phyloP scores from a whole-genome alignment of 805 yeast genomes.

The Candida piceae region DNA sequence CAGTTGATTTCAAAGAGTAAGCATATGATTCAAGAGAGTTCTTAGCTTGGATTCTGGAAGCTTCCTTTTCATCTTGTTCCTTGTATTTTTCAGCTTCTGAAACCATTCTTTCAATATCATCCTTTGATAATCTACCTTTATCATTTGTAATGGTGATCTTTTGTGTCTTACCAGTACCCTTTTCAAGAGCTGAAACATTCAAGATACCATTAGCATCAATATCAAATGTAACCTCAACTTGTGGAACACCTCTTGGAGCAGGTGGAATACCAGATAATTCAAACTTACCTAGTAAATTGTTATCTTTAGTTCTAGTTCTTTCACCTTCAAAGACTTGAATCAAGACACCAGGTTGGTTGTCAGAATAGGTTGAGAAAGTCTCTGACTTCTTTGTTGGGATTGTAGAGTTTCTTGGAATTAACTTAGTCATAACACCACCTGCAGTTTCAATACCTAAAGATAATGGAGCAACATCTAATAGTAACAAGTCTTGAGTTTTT shows the following conservation, averaged over 20 bases:
- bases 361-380: conserved; percentile 75
- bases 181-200: conserved; percentile 83
- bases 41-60: conserved; percentile 50
- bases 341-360: conserved; percentile 84
- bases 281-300: conserved; percentile 82
- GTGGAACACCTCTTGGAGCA: conserved; percentile 90
- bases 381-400: conserved; percentile 75
- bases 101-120: conserved; percentile 62
- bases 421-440: conserved; percentile 77
- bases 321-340: conserved; percentile 96
- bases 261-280: conserved; percentile 86
- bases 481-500: conserved; percentile 90
- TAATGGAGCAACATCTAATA: conserved; percentile 94
- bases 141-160: conserved; percentile 90
- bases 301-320: conserved; percentile 90
- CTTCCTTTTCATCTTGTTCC: conserved; percentile 59
- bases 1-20: conserved; percentile 47
- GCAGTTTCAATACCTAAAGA: conserved; percentile 81
- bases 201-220: conserved; percentile 84
- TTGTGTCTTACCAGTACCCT: conserved; percentile 91
- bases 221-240: conserved; percentile 84
- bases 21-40: conserved; percentile 54
- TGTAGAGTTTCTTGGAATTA: conserved; percentile 72
- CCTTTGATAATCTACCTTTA: conserved; percentile 83
- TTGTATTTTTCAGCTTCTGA: conserved; percentile 59